phyloP scores from a whole-genome alignment of 106 monocot genomes.

The Ottelia alismoides region DNA sequence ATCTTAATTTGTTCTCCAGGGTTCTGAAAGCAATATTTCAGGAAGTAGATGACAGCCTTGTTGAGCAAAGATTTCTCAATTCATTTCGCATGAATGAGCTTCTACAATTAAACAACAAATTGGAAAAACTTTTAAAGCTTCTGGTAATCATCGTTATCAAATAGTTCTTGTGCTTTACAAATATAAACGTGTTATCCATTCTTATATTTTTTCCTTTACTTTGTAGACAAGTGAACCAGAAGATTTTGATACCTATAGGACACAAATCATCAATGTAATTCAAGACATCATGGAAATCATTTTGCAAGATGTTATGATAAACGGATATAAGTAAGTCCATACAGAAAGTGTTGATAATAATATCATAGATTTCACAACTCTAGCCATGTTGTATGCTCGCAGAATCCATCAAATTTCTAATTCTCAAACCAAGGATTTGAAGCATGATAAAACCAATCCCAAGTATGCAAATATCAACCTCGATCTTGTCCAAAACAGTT shows the following conservation, averaged over 20 bases:
- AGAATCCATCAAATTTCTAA: conserved; percentile 22
- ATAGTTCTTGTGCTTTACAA: background rate
- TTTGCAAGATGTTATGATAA: conserved; percentile 72
- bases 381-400: too few relatives aligned
- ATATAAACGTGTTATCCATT: background rate
- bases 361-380: too few relatives aligned
- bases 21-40: conserved; percentile 34
- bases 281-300: conserved; percentile 97
- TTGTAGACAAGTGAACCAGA: conserved; percentile 22
- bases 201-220: background rate
- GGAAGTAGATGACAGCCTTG: conserved; percentile 31
- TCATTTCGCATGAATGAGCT: conserved; percentile 75
- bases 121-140: conserved; percentile 68
- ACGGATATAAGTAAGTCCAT: conserved; percentile 29
- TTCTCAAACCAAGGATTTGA: conserved; percentile 8
- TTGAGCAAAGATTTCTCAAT: conserved; percentile 30
- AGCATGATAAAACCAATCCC: conserved; percentile 16
- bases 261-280: conserved; percentile 76
- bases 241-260: conserved; percentile 35
- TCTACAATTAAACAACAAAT: conserved; percentile 65
- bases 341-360: too few relatives aligned
- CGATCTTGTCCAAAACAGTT: conserved; percentile 24
- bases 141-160: conserved; percentile 38
- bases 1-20: conserved; percentile 15
- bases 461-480: conserved; percentile 62